Conservation (phyloP, 1,284 basidiomycete genomes). For the Cronartium ribicola region DNA sequence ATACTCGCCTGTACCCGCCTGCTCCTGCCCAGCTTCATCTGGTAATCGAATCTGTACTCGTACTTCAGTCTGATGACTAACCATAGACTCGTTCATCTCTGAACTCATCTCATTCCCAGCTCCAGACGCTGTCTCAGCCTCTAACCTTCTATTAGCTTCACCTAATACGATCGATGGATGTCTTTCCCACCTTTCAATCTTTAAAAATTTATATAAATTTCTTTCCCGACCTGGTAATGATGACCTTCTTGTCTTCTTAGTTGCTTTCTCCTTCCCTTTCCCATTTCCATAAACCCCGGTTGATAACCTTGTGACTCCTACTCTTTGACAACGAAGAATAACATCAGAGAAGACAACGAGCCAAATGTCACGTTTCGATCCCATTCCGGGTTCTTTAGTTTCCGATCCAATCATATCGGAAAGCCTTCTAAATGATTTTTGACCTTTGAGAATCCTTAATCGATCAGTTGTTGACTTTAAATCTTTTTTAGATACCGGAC, state of each 20-base stretch:
- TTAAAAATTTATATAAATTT: conserved; percentile 39
- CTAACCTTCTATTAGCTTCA: conserved; percentile 22
- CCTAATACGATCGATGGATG: conserved; percentile 33
- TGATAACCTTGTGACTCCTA: conserved; percentile 80
- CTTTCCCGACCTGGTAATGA: conserved; percentile 32
- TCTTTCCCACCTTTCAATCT: conserved; percentile 39
- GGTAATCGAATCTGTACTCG: conserved; percentile 1
- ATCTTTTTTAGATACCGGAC: conserved; percentile 24
- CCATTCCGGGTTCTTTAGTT: conserved; percentile 46
- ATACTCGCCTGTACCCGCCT: conserved; percentile 22
- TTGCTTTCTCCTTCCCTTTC: conserved; percentile 14
- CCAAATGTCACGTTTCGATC: conserved; percentile 73
- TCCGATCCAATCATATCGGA: conserved; percentile 46
- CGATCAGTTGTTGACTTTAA: conserved; percentile 32
- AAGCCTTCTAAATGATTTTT: conserved; percentile 47
- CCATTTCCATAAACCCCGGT: no score
- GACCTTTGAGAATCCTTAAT: conserved; percentile 41
- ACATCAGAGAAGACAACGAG: conserved; percentile 93
- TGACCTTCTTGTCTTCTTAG: conserved; percentile 19
- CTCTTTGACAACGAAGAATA: conserved; percentile 80
- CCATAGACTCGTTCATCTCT: not conserved
- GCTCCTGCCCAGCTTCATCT: not conserved
- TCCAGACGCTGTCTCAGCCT: conserved; percentile 4
- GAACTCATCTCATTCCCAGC: no score
- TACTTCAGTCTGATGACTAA: not conserved